Conservation (phyloP, 2,329 filamentous ascomycete species). For the Talaromyces atroroseus region DNA sequence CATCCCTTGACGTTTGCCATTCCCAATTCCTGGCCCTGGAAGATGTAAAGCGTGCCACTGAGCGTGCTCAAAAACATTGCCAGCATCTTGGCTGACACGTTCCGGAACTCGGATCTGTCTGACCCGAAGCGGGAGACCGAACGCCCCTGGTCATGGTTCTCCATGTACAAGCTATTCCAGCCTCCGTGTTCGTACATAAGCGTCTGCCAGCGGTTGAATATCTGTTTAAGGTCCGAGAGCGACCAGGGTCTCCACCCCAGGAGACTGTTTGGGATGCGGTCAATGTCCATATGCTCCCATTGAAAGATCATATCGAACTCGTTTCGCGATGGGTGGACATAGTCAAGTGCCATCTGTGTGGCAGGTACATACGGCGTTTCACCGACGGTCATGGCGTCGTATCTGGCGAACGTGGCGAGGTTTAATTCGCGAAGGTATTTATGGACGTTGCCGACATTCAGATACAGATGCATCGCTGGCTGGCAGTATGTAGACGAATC, state of each 20-base stretch:
- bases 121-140: constrained; percentile 25
- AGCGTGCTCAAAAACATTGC: constrained; percentile 49
- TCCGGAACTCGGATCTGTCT: constrained; percentile 31
- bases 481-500: constrained; percentile 25
- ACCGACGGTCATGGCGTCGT: constrained; percentile 55
- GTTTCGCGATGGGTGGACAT: background rate
- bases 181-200: constrained; percentile 48
- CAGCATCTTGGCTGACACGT: constrained; percentile 16
- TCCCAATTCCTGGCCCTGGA: constrained; percentile 48
- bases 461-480: constrained; percentile 40
- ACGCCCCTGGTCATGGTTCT: constrained; percentile 57
- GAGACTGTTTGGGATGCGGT: constrained; percentile 43
- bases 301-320: constrained; percentile 63
- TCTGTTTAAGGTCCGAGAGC: background rate
- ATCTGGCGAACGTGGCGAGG: constrained; percentile 46
- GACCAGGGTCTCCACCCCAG: background rate
- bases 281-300: constrained; percentile 58
- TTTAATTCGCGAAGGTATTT: constrained; percentile 48
- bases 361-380: constrained; percentile 53
- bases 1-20: constrained; percentile 49
- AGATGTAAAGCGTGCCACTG: constrained; percentile 47
- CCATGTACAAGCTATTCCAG: constrained; percentile 57
- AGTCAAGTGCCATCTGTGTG: constrained; percentile 45
- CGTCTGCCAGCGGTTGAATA: background rate
- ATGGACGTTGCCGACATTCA: constrained; percentile 54